Percentiles rank a stretch among this genome's conserved stretches.
These are phyloP conservation scores for Cubamyces lactineus DNA, from an alignment of 768 basidiomycete species.

Conservation along the genomic window DNA sequence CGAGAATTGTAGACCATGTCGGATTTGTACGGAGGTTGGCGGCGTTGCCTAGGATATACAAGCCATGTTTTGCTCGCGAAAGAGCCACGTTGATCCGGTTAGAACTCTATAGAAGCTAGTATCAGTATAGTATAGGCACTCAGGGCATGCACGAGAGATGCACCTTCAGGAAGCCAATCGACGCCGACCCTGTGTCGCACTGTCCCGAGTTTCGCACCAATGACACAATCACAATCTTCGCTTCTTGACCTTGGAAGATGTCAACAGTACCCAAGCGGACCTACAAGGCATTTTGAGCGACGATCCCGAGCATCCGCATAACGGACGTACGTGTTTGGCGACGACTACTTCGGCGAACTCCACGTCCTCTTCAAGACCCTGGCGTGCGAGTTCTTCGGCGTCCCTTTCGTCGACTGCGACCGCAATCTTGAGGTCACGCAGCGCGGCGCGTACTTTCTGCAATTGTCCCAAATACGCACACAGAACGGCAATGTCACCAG, in stretches of 20 bases:
- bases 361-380: conserved; percentile 44
- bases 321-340: conserved; percentile 48
- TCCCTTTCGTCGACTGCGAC: conserved; percentile 74
- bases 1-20: conserved; percentile 62
- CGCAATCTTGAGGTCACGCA: conserved; percentile 49
- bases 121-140: not conserved
- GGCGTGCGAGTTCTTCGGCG: conserved; percentile 57
- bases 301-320: conserved; percentile 16
- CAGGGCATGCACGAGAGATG: conserved; percentile 23
- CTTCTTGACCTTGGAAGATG: conserved; percentile 80
- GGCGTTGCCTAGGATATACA: conserved; percentile 75
- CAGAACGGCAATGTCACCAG: conserved; percentile 57
- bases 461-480: conserved; percentile 59
- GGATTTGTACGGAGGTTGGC: conserved; percentile 49
- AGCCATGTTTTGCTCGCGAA: conserved; percentile 72
- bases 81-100: conserved; percentile 55
- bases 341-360: conserved; percentile 52
- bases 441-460: conserved; percentile 45
- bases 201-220: conserved; percentile 70
- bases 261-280: conserved; percentile 75
- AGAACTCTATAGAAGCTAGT: not conserved
- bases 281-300: conserved; percentile 41
- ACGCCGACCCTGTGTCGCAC: conserved; percentile 19
- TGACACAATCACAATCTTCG: conserved; percentile 71
- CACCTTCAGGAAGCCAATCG: conserved; percentile 79